Base-by-base conservation (phyloP, 2,329 filamentous ascomycete species). In the Geosmithia morbida region DNA sequence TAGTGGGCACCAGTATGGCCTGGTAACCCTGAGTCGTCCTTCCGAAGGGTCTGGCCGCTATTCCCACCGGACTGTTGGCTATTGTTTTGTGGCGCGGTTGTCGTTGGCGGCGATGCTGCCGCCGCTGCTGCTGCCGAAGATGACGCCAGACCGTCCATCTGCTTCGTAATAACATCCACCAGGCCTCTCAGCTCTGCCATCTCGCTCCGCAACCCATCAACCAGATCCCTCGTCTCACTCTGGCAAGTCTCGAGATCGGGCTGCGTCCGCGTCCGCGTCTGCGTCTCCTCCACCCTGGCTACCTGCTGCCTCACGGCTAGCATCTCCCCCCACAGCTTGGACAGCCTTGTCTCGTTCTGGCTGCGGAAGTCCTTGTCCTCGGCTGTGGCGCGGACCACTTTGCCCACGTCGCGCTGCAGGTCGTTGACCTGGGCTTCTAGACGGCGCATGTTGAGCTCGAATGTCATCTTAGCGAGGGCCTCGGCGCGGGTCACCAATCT, bases 381-480 rank as follows among this genome's bases (percentile, higher is more conserved):
- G 7, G 51, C 50, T 6, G 41, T 33, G 19, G 20, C 43, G 13
- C 29, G 26, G 30, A 45, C 30, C 4, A 45, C 43, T 2, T 17
- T 11, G 19, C 18, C 11, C 19, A 37, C 43, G 17, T 45, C 43
- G 13, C 29, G 22, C 26, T 45, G 14, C 16, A 45, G 14, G 18
- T 22, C 19, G 7, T 46, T 46, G 29, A 46, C 44, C 17, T 46
- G 44, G 10, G 17, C 41, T 18, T 43, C 44, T 16, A 66, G 50
- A 30, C 54, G 49, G 39, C 58, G 61, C 37, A 66, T 50, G 49
- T 57, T 60, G 46, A 66, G 58, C 51, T 66, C 63, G n/a, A 60
- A 52, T 6, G 59, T 64, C 59, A 66, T 65, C 41, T 51, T 55
- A 5, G 63, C 59, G n/a, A 66, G 55, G 30, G 59, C 57, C 3